phyloP scores from a whole-genome alignment of 2,329 filamentous ascomycete species.

The Colletotrichum spinosum region DNA sequence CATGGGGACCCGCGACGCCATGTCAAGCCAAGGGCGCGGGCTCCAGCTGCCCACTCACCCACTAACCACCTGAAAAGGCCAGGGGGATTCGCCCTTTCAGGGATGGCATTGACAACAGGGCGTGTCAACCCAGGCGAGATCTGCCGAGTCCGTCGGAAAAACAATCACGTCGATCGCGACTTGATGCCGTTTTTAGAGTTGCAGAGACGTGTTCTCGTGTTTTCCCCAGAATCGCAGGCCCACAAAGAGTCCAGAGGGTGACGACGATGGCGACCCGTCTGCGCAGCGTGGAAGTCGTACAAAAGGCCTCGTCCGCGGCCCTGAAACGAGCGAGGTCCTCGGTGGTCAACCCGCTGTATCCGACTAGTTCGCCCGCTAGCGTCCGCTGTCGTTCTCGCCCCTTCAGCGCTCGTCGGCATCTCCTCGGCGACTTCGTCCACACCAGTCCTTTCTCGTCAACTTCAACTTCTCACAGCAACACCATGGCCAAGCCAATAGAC shows the following conservation, averaged over 20 bases:
- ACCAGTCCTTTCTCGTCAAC: neutral
- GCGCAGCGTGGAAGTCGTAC: slow-evolving; percentile 1
- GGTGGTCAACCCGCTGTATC: neutral
- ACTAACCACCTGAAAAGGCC: neutral
- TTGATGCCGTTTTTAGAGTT: slow-evolving; percentile 2
- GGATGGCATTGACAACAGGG: slow-evolving; percentile 30
- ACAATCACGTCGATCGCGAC: neutral
- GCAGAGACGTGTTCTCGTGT: slow-evolving; percentile 22
- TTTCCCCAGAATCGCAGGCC: neutral
- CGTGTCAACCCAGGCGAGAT: slow-evolving; percentile 14
- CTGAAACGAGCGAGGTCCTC: no score
- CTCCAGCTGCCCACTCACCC: neutral
- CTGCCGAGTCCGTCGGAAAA: neutral
- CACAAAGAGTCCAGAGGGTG: neutral
- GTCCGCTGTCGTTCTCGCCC: neutral
- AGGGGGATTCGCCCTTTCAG: slow-evolving; percentile 11
- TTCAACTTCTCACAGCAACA: neutral
- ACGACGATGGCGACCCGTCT: neutral
- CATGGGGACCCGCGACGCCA: no score
- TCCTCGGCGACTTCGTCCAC: neutral
- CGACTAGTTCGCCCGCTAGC: neutral
- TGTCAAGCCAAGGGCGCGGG: slow-evolving; percentile 31
- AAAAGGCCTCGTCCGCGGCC: neutral
- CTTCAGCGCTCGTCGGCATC: neutral
- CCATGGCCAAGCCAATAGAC: slow-evolving; percentile 7